phyloP scores from a whole-genome alignment of 1,284 basidiomycete species.

The Meira nashicola region DNA sequence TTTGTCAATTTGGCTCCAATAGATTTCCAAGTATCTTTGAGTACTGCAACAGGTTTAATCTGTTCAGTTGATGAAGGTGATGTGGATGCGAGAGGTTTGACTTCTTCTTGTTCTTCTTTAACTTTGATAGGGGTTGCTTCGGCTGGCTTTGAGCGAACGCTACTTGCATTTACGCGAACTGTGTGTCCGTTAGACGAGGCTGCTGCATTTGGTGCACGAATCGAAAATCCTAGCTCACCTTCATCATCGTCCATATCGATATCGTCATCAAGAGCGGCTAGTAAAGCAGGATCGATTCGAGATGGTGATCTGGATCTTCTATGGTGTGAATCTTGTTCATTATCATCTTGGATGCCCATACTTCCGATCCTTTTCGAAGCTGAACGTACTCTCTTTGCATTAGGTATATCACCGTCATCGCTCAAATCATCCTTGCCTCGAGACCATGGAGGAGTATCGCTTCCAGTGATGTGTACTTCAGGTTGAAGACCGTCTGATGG shows the following conservation, averaged over 20 bases:
- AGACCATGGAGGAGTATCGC: constrained; percentile 43
- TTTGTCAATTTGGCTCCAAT: constrained; percentile 12
- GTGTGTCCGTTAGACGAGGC: too few relatives aligned
- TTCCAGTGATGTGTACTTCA: constrained; percentile 37
- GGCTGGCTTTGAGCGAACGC: constrained; percentile 1
- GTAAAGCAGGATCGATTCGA: neutral
- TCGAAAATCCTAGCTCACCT: constrained; percentile 24
- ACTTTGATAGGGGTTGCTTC: neutral
- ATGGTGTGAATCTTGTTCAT: neutral
- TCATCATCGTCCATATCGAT: constrained; percentile 18
- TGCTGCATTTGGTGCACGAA: constrained; percentile 9
- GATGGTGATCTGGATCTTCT: constrained; percentile 3
- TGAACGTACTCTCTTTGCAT: neutral
- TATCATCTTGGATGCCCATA: neutral
- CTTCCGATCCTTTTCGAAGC: neutral
- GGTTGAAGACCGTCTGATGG: constrained; percentile 17
- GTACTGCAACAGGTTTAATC: neutral
- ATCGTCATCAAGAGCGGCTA: constrained; percentile 22
- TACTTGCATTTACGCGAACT: neutral
- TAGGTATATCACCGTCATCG: constrained; percentile 14
- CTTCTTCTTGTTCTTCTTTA: constrained; percentile 10
- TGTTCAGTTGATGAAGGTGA: neutral
- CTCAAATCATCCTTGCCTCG: constrained; percentile 16
- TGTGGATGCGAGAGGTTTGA: neutral
- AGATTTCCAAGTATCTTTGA: constrained; percentile 9